Evolutionary conservation across 371 early-diverging fungal genomes (phyloP), one percentile per base, ranked within the genome.

Genomic region (Mortierella sp.): DNA sequence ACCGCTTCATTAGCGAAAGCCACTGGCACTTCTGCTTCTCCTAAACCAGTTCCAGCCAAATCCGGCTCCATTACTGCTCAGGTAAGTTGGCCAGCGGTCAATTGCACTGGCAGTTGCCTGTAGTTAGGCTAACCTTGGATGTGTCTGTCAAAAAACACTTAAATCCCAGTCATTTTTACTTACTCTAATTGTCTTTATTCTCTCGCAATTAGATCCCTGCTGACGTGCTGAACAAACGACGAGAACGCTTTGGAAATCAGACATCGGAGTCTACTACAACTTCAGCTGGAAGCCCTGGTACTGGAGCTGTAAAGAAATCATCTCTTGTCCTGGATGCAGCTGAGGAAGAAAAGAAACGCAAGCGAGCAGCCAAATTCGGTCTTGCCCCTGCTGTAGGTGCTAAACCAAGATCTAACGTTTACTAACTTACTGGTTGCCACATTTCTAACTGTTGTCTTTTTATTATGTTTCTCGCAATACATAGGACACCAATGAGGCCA

Each of bases 311-410:
- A 26, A 67, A 68, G 37, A 60, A 43, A 34, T 31, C 64, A 1
- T 23, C 28, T 1, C 12, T 47, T 45, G 64, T 35, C 17, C 28
- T 84, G 61, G 85, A 83, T 66, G 64, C 86, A n/a, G 87, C 75
- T 13, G 90, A 90, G 58, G 89, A 90, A 72, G 91, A 91, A 64
- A 90, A 88, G 87, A 91, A 89, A 77, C 77, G 90, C 81, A 90
- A 91, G 72, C 85, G 91, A 43, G 88, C 88, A 29, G 89, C 87
- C 54, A 83, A 90, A 45, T 91, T 91, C 70, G 86, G 85, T 32
- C 8, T 56, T 54, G 61, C 65, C n/a, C 45, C 70, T n/a, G 84
- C 60, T 51, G 19, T 60, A 45, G 51, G 40, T 56, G 5, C 23
- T 23, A n/a, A 8, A 2, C 8, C 13, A 37, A 8, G 13, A 37